Evolutionary conservation across 805 yeast genomes (phyloP).

Genomic region (Blastobotrys robertii): DNA sequence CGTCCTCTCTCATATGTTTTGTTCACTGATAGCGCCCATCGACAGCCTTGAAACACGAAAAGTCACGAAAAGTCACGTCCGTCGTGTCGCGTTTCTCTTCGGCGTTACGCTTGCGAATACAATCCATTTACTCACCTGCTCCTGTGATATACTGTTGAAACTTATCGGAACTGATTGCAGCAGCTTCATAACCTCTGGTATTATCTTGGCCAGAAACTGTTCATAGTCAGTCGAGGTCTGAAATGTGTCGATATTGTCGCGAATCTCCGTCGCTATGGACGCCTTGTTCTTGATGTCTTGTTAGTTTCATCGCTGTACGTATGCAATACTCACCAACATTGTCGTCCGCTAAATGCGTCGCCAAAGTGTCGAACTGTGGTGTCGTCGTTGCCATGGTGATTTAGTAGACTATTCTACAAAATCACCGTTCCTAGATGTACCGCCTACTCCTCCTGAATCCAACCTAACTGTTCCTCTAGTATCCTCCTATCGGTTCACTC

Average conservation of each 20-base stretch:
- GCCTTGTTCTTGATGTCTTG: conserved; percentile 52
- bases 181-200: conserved; percentile 60
- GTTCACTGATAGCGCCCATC: not conserved
- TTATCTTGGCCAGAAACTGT: conserved; percentile 53
- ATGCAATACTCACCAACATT: conserved; percentile 20
- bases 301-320: not conserved
- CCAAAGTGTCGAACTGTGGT: conserved; percentile 57
- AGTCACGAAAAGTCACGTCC: too few species aligned
- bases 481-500: too few species aligned
- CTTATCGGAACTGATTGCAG: conserved; percentile 65
- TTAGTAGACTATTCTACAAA: not conserved
- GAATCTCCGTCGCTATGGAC: conserved; percentile 65
- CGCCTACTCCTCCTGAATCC: not conserved
- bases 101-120: too few species aligned
- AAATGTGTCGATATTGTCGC: conserved; percentile 80
- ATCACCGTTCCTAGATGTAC: not conserved
- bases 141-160: conserved; percentile 53
- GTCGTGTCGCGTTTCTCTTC: too few species aligned
- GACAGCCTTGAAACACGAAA: too few species aligned
- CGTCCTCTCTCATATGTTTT: not conserved
- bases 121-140: conserved; percentile 32
- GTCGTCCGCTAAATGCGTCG: conserved; percentile 47
- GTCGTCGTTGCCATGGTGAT: not conserved
- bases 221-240: conserved; percentile 77
- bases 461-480: not conserved